Evolutionary conservation across 805 yeast genomes (phyloP).

Genomic region (Suhomyces emberorum): DNA sequence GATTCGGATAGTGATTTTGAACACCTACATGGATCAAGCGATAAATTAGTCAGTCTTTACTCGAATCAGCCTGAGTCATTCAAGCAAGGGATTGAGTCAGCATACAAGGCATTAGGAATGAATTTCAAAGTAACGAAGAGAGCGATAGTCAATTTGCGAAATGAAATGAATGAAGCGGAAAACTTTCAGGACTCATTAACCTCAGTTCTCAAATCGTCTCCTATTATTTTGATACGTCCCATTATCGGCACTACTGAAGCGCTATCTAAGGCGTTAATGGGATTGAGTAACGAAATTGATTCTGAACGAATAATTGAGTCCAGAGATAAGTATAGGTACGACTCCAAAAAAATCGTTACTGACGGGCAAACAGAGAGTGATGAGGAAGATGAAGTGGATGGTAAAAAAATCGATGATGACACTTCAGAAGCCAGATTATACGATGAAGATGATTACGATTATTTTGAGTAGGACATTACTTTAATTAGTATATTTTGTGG

Average conservation of each 20-base stretch:
- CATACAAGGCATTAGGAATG: conserved; percentile 67
- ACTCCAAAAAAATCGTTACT: too few species aligned
- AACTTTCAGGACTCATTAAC: conserved; percentile 64
- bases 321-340: conserved; percentile 59
- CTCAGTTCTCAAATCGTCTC: conserved; percentile 72
- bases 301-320: conserved; percentile 56
- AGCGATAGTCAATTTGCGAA: conserved; percentile 57
- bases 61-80: conserved; percentile 78
- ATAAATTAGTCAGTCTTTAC: conserved; percentile 59
- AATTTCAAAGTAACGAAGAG: conserved; percentile 65
- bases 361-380: conserved; percentile 4
- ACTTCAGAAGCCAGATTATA: too few species aligned
- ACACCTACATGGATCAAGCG: conserved; percentile 25
- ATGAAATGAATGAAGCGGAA: conserved; percentile 61
- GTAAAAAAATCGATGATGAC: background rate
- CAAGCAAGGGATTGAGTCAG: conserved; percentile 70
- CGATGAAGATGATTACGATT: background rate
- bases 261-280: conserved; percentile 74
- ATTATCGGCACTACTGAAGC: conserved; percentile 93
- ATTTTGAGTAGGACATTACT: background rate
- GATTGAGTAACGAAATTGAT: conserved; percentile 77
- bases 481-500: too few species aligned
- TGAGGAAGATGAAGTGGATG: conserved; percentile 5
- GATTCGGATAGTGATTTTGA: conserved; percentile 17
- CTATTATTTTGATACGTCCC: conserved; percentile 77